Conservation (phyloP, 306 rosid genomes). For the Sindora glabra region DNA sequence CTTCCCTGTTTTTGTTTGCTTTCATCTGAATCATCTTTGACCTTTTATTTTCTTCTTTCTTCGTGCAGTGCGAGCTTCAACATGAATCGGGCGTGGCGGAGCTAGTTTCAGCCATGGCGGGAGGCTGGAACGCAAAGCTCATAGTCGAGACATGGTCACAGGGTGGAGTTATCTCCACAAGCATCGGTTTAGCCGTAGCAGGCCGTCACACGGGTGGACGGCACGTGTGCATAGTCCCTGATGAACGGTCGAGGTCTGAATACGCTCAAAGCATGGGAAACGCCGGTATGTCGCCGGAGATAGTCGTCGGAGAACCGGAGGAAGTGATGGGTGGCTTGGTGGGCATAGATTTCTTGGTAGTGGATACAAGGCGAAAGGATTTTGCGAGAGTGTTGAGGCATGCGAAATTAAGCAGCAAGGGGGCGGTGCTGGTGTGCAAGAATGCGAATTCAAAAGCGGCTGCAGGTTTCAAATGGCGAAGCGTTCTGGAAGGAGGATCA, state of each 20-base stretch:
- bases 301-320: slow-evolving; percentile 72
- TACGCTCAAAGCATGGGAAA: slow-evolving; percentile 40
- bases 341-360: slow-evolving; percentile 75
- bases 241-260: slow-evolving; percentile 58
- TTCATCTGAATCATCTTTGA: background rate
- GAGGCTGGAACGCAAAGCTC: slow-evolving; percentile 81
- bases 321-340: slow-evolving; percentile 42
- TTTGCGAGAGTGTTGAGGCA: slow-evolving; percentile 42
- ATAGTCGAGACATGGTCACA: slow-evolving; percentile 90
- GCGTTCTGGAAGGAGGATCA: slow-evolving; percentile 38
- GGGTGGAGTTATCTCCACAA: slow-evolving; percentile 62
- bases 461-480: slow-evolving; percentile 51
- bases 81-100: slow-evolving; percentile 79
- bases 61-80: slow-evolving; percentile 43
- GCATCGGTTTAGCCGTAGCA: slow-evolving; percentile 69
- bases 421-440: slow-evolving; percentile 79
- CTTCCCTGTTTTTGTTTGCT: background rate
- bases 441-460: slow-evolving; percentile 41
- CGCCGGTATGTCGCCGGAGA: slow-evolving; percentile 37
- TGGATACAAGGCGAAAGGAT: slow-evolving; percentile 52
- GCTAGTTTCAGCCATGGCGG: slow-evolving; percentile 84
- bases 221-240: slow-evolving; percentile 80
- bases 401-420: slow-evolving; percentile 59
- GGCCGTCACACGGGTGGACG: slow-evolving; percentile 59
- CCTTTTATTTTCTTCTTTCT: background rate